phyloP scores from a whole-genome alignment of 83 land plant species.

The Diphasiastrum complanatum region DNA sequence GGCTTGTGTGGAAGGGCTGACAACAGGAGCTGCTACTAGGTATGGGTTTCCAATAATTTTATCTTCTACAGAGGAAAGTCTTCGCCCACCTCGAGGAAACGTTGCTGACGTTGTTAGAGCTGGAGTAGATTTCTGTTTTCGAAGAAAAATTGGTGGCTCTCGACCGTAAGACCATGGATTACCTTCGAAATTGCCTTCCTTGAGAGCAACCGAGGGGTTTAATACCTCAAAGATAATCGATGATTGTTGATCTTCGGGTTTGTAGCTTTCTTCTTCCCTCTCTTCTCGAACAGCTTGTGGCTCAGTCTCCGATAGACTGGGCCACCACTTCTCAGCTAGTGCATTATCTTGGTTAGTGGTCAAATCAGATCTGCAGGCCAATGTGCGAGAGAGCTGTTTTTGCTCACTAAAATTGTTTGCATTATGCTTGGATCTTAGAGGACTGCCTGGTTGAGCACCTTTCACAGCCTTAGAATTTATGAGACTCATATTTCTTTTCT shows the following conservation, averaged over 20 bases:
- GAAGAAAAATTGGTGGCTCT: not conserved
- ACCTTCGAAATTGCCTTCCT: not conserved
- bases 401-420: not conserved
- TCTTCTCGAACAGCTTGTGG: not conserved
- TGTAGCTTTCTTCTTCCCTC: not conserved
- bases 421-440: not conserved
- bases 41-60: not conserved
- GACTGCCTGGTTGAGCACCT: not conserved
- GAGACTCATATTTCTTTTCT: not conserved
- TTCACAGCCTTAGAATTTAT: not conserved
- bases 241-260: not conserved
- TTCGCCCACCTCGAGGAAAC: not conserved
- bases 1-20: not conserved
- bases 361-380: too few relatives aligned
- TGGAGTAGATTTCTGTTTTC: not conserved
- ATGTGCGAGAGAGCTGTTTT: not conserved
- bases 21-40: not conserved
- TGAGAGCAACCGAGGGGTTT: not conserved
- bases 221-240: not conserved
- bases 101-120: not conserved
- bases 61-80: not conserved
- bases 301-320: too few relatives aligned
- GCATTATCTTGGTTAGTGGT: too few relatives aligned
- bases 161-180: not conserved
- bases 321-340: too few relatives aligned